Evolutionary conservation across 2,329 filamentous ascomycete genomes (phyloP), one percentile per base, ranked within the genome.

Genomic region (Xylaria hypoxylon): DNA sequence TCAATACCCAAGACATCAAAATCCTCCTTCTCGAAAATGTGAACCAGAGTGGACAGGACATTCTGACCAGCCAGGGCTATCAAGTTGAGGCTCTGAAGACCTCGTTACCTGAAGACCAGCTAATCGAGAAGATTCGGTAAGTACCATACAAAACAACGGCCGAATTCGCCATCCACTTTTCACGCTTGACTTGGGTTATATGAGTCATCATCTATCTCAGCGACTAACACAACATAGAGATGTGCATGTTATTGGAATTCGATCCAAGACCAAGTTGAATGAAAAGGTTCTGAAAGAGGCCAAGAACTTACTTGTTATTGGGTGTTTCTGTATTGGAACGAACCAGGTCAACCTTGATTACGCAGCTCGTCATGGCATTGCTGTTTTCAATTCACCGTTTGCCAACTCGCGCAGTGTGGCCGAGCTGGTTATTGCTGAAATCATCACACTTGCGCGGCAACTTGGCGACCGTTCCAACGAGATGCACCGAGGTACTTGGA

Each of bases 321-420:
- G 96, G 68, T 99, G 96, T 84, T 99, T 99, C 87, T 99, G 96
- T 80, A 99, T 99, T 75, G 96, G 96, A 71, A 99, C 96, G 64
- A 98, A 97, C 83, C 94, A 97, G 80, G 94, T 97, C 71, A 91
- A 97, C 78, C 88, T 97, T 67, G 87, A 93, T 68, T 95, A 89
- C 77, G 93, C 94, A 33, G 93, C 93, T 53, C 86, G 87, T 72
- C 89, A 92, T 77, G 94, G 96, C 72, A 97, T 98, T 78, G 94
- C 94, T 40, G 96, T 99, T 70, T 99, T 99, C 89, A 99, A 99
- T 83, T 98, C 96, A 51, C 96, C 96, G 1, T 99, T 99, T 82
- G 94, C 92, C 82, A 99, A 99, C 83, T 98, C 95, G 8, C 91
- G 96, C 79, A 97, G 93, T 78, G 96, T 99, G 58, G 96, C 96